Evolutionary conservation across 1,139 yeast species (phyloP), one percentile per base, ranked within the genome.

Genomic region (Taphrina flavorubra): DNA sequence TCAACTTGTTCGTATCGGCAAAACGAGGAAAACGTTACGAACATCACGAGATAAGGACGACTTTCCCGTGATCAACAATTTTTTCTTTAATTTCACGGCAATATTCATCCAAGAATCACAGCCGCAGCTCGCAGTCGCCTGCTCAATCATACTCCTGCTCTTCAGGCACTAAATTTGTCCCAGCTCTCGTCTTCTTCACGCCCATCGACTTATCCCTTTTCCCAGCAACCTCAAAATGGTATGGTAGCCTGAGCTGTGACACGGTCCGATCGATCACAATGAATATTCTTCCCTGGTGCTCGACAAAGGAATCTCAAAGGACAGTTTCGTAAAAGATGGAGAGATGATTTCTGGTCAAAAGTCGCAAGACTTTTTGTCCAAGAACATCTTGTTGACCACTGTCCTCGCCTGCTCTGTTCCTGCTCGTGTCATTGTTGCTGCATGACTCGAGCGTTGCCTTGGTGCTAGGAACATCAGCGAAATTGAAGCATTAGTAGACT

Each of bases 301-400:
- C 42, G 58, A 34, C 40, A 16, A 36, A 53, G 58, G 44, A 36
- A 36, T 25, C 16, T 58, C 62, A 42, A 42, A 13, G 62, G 62
- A 39, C 62, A 58, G 62, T 58, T 58, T 58, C 62, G 62, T 25
- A 25, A 58, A 58, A 58, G 62, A 58, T 20, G 62, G 62, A 58
- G 62, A 58, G 62, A 58, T 37, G 39, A 18, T 58, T 58, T 44
- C 25, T 34, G 8, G 46, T 42, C 49, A 14, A 25, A 25, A 40
- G 49, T 20, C 60, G 46, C 14, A 56, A 56, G 49, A 40, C 46
- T 56, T 37, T 20, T 58, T 25, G 2, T 4, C 31, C 37, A 42
- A 18, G 42, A 34, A 42, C 53, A 42, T 58, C 62, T 58, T 58
- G 62, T 58, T 58, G 62, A 58, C 62, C 62, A 58, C 62, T 58